These are phyloP conservation scores for Xylaria nigripes DNA, from an alignment of 495 filamentous ascomycete genomes.

Conservation along the genomic window DNA sequence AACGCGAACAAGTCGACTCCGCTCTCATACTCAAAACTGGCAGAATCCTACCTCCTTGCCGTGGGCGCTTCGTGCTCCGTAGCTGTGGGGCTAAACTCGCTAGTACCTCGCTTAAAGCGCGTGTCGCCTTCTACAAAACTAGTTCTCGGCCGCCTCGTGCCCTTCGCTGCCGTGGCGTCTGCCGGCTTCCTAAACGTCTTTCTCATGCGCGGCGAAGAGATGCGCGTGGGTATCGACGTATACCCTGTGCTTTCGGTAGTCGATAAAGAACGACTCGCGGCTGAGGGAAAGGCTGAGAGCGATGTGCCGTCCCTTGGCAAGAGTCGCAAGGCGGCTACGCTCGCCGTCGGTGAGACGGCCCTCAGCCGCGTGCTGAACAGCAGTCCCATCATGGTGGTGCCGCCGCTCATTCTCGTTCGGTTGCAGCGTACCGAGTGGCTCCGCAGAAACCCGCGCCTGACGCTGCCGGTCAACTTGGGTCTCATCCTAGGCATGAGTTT, in stretches of 20 bases:
- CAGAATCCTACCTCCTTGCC: constrained; percentile 83
- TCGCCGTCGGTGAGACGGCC: constrained; percentile 90
- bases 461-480: constrained; percentile 72
- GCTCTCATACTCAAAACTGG: constrained; percentile 67
- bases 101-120: constrained; percentile 76
- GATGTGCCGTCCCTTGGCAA: constrained; percentile 67
- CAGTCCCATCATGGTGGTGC: constrained; percentile 93
- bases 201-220: constrained; percentile 95
- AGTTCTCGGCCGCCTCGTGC: constrained; percentile 74
- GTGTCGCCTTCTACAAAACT: constrained; percentile 64
- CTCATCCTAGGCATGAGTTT: constrained; percentile 74
- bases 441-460: constrained; percentile 58
- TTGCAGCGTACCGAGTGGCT: constrained; percentile 73
- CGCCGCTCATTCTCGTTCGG: constrained; percentile 73
- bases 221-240: constrained; percentile 88
- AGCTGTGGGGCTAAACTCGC: constrained; percentile 80
- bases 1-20: constrained; percentile 96
- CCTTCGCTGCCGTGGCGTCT: constrained; percentile 87
- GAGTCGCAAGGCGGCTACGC: constrained; percentile 72
- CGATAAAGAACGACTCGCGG: constrained; percentile 46
- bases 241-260: constrained; percentile 61
- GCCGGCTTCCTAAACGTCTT: constrained; percentile 91
- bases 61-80: constrained; percentile 90
- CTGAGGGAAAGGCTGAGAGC: constrained; percentile 44
- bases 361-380: constrained; percentile 82